Evolutionary conservation across 2,329 filamentous ascomycete species (phyloP), one percentile per base, ranked within the genome.

Genomic region (Talaromyces albobiverticillius): DNA sequence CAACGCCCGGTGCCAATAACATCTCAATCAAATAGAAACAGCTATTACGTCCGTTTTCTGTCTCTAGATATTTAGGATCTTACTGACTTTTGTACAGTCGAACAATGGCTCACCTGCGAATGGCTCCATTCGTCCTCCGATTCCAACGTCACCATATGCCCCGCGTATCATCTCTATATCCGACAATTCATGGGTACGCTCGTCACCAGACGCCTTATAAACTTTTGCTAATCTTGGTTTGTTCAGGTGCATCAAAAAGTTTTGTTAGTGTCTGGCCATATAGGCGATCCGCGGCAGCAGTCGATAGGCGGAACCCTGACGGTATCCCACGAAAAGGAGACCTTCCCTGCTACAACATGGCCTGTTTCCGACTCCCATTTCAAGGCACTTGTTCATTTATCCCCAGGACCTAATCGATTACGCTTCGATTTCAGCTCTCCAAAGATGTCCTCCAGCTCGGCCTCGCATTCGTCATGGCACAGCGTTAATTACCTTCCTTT

Each of bases 301-400:
- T 77, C 83, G 50, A 72, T 95, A 57, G 90, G 96, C 66, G 94
- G 94, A 60, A 87, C 76, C 26, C 66, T 97, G 48, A 90, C 86
- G 2, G 82, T 96, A 57, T 87, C 82, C 64, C 88, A 94, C 64
- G 82, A 91, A 61, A 89, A 96, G 70, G 90, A 95, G 69, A 84
- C 77, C 57, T 96, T 96, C 68, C 92, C 93, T 6, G 77, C 89
- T 0, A 88, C 85, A 11, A 81, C 79, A 61, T 97, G 93, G 92
- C 93, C 92, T 1, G 93, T 96, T 10, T 87, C 80, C 67, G 87
- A 90, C 59, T 95, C 89, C 3, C 86, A 92, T 69, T 97, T 96
- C 80, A 97, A 97, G 74, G 88, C 88, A 4, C 78, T 97, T 26
- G 81, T 96, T 9, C 90, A 96, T 70, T 82, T 99, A n/a, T 84